Evolutionary conservation across 306 rosid species (phyloP).

Genomic region (Prunus mira): DNA sequence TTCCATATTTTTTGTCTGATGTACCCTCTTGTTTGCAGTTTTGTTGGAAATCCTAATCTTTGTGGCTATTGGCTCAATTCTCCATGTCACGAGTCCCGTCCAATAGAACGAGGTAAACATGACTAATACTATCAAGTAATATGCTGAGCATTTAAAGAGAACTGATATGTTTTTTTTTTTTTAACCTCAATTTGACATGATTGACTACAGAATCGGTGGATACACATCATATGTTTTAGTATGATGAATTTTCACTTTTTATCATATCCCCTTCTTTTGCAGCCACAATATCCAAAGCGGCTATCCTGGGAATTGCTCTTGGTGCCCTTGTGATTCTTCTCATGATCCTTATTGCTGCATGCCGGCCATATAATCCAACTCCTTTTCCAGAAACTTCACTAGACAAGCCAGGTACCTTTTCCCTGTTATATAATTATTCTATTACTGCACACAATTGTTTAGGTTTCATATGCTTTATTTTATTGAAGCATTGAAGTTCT

Average conservation of each 20-base stretch:
- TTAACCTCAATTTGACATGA: background rate
- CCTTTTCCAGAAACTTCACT: slow-evolving; percentile 79
- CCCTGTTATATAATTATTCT: background rate
- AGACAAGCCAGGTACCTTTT: slow-evolving; percentile 74
- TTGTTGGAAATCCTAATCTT: slow-evolving; percentile 81
- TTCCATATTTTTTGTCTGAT: slow-evolving; percentile 1
- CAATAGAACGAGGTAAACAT: slow-evolving; percentile 64
- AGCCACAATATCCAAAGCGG: slow-evolving; percentile 85
- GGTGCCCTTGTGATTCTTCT: slow-evolving; percentile 95
- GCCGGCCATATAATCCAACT: slow-evolving; percentile 68
- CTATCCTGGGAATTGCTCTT: slow-evolving; percentile 91
- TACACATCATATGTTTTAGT: background rate
- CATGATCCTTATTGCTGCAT: slow-evolving; percentile 80
- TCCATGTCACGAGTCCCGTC: slow-evolving; percentile 56
- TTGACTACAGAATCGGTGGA: background rate
- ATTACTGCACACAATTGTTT: background rate
- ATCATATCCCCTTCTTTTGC: slow-evolving; percentile 13
- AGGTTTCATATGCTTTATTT: too few relatives aligned
- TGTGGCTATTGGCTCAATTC: slow-evolving; percentile 81
- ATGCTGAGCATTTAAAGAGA: background rate
- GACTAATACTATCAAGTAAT: background rate
- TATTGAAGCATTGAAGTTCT: too few relatives aligned
- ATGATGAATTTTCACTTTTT: background rate
- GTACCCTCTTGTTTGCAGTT: slow-evolving; percentile 42
- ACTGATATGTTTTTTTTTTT: background rate